A percentile compares a stretch with the other conserved stretches of the same genome.
Evolutionary conservation across 169 alveolate species (phyloP).

Genomic region (Cryptosporidium ubiquitum): DNA sequence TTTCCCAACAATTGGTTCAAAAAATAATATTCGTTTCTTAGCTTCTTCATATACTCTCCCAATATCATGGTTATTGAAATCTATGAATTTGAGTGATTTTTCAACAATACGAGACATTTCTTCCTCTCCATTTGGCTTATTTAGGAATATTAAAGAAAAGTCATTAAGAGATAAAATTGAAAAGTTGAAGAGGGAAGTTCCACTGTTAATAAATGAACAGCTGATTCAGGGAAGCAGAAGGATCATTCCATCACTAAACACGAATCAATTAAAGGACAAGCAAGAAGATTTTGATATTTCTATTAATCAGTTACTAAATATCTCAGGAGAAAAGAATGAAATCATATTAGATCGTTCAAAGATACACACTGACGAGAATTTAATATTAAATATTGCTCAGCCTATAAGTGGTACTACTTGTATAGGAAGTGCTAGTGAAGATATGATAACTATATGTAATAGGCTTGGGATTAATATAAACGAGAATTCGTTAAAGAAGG

Average conservation of each 20-base stretch:
- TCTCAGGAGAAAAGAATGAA: neutral
- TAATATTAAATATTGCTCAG: constrained; percentile 23
- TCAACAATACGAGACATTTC: neutral
- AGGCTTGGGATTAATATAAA: constrained; percentile 14
- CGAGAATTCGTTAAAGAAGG: neutral
- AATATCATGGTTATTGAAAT: neutral
- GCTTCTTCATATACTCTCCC: neutral
- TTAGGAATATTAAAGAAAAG: neutral
- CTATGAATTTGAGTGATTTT: neutral
- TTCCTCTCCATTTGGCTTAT: neutral
- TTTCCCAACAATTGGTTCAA: neutral
- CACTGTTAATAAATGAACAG: neutral
- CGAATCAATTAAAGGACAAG: neutral
- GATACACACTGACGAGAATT: constrained; percentile 27
- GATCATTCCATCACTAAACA: neutral
- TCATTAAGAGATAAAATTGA: neutral
- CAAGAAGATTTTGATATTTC: neutral
- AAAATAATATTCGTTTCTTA: neutral
- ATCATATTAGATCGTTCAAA: neutral
- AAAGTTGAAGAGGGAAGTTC: neutral
- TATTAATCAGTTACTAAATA: neutral
- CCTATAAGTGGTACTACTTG: constrained; percentile 58
- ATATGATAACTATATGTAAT: constrained; percentile 38
- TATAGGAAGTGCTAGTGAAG: constrained; percentile 27
- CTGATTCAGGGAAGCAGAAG: neutral